Evolutionary conservation across 2,329 filamentous ascomycete genomes (phyloP).

Genomic region (Cladophialophora carrionii): DNA sequence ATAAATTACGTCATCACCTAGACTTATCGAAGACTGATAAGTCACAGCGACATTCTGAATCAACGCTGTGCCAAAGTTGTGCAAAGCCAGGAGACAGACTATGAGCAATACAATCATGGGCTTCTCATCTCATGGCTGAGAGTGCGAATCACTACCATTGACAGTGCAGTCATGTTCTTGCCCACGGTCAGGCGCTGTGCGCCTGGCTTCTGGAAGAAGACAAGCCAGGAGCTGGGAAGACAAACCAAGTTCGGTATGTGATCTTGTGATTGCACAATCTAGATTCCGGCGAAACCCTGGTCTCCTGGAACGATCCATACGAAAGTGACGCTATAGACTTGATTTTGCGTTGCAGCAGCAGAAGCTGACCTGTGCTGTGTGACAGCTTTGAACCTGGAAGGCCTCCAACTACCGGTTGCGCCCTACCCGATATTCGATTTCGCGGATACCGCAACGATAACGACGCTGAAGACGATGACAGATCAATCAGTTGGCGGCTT

Average conservation of each 20-base stretch:
- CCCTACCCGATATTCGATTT: constrained; percentile 38
- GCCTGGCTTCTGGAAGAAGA: constrained; percentile 39
- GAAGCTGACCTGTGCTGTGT: constrained; percentile 4
- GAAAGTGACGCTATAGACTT: not conserved
- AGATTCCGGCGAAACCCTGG: not conserved
- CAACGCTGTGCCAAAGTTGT: not conserved
- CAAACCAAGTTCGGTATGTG: constrained; percentile 38
- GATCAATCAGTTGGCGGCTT: constrained; percentile 86
- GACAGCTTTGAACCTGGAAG: constrained; percentile 40
- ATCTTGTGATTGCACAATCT: not conserved
- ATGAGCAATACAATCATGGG: not conserved
- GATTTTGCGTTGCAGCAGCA: not conserved
- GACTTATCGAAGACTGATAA: not conserved
- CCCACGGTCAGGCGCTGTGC: constrained; percentile 34
- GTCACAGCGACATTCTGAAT: not conserved
- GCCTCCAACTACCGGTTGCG: constrained; percentile 26
- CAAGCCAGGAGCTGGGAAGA: constrained; percentile 34
- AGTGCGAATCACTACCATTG: not conserved
- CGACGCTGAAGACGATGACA: constrained; percentile 73
- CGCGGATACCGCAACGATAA: constrained; percentile 46
- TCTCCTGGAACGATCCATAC: not conserved
- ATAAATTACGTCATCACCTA: not conserved
- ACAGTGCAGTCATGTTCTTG: constrained; percentile 30
- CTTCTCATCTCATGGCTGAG: constrained; percentile 1
- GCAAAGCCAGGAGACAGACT: not conserved